A percentile compares a stretch with the other conserved stretches of the same genome.
phyloP scores from a whole-genome alignment of 2,329 filamentous ascomycete species.

The Botrytis porri region DNA sequence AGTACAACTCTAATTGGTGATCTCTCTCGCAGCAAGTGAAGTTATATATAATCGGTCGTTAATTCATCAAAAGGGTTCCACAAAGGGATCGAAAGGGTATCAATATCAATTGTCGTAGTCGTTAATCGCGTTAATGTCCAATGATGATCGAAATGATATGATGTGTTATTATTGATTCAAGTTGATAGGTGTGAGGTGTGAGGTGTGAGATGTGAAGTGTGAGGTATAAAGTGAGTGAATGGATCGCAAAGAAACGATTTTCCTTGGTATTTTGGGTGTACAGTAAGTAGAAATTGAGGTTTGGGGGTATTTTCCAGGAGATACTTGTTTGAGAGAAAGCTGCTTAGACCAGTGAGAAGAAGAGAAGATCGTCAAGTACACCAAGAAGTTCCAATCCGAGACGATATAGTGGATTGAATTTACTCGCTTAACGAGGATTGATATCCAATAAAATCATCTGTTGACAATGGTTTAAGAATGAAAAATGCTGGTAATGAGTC shows the following conservation, averaged over 20 bases:
- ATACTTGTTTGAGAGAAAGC: conserved; percentile 9
- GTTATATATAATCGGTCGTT: conserved; percentile 4
- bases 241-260: neutral
- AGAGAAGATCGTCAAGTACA: conserved; percentile 11
- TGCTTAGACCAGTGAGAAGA: conserved; percentile 1
- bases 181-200: neutral
- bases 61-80: conserved; percentile 4
- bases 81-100: neutral
- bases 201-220: neutral
- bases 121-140: neutral
- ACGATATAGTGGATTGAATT: neutral
- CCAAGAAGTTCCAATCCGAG: conserved; percentile 14
- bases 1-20: neutral
- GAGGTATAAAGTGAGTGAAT: conserved; percentile 2
- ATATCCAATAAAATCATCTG: neutral
- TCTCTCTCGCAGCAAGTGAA: neutral
- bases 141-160: neutral
- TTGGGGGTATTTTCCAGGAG: conserved; percentile 13
- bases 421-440: neutral
- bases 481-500: neutral
- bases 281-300: neutral
- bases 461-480: neutral
- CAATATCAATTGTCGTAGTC: neutral
- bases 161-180: neutral
- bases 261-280: neutral